A percentile compares a stretch with the other conserved stretches of the same genome.
These are phyloP conservation scores for Leishmania tarentolae DNA, from an alignment of 208 protist genomes.

Conservation along the genomic window DNA sequence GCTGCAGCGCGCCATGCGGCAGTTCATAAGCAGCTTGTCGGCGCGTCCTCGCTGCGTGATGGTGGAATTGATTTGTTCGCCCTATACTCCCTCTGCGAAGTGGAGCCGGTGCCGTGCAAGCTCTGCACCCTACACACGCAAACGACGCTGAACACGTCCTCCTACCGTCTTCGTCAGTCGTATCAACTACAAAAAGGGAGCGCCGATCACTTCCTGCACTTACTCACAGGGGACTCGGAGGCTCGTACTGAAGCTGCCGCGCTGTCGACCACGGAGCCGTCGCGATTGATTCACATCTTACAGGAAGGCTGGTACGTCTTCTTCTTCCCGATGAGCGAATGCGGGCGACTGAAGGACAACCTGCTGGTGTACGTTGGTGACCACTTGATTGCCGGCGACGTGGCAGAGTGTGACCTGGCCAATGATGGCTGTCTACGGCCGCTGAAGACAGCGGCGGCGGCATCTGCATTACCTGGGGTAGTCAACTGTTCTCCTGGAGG, in stretches of 20 bases:
- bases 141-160: slow-evolving; percentile 42
- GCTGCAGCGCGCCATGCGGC: not conserved
- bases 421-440: slow-evolving; percentile 19
- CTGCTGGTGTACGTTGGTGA: slow-evolving; percentile 42
- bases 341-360: slow-evolving; percentile 37
- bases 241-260: not conserved
- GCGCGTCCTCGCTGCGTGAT: slow-evolving; percentile 8
- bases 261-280: not conserved
- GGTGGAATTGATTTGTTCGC: slow-evolving; percentile 29
- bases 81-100: slow-evolving; percentile 33
- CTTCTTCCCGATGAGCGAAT: slow-evolving; percentile 77
- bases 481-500: not conserved
- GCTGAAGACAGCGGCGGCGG: not conserved
- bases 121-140: slow-evolving; percentile 35
- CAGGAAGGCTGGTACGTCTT: slow-evolving; percentile 37
- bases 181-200: slow-evolving; percentile 16
- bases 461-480: not conserved
- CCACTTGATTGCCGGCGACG: slow-evolving; percentile 43
- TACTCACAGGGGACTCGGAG: not conserved
- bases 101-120: slow-evolving; percentile 28
- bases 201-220: not conserved
- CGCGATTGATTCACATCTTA: not conserved
- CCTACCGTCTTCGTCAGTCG: slow-evolving; percentile 47
- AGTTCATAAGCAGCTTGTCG: slow-evolving; percentile 15
- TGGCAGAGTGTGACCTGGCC: slow-evolving; percentile 42